phyloP scores from a whole-genome alignment of 495 filamentous ascomycete species.

The Xylaria scruposa region DNA sequence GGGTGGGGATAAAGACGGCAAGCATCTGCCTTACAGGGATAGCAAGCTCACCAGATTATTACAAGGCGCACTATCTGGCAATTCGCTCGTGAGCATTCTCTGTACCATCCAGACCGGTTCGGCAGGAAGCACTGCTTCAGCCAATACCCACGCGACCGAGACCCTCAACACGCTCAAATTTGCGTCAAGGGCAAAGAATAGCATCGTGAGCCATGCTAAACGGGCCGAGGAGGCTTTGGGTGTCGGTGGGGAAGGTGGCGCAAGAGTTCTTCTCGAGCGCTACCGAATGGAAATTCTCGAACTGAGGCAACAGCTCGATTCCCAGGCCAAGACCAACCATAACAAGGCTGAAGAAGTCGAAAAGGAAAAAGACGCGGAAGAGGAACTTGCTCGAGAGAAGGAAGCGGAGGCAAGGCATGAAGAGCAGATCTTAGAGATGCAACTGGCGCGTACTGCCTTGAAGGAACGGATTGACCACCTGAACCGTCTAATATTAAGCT shows the following conservation, averaged over 20 bases:
- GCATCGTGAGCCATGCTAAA: slow-evolving; percentile 96
- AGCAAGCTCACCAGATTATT: slow-evolving; percentile 94
- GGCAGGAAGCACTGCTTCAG: slow-evolving; percentile 65
- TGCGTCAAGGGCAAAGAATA: slow-evolving; percentile 95
- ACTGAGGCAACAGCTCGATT: slow-evolving; percentile 80
- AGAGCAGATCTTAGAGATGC: slow-evolving; percentile 98
- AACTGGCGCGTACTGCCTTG: slow-evolving; percentile 90
- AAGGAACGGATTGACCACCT: slow-evolving; percentile 98
- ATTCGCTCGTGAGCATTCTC: slow-evolving; percentile 94
- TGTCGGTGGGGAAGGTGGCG: slow-evolving; percentile 76
- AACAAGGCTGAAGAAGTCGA: slow-evolving; percentile 74
- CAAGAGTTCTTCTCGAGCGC: slow-evolving; percentile 85
- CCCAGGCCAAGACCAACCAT: slow-evolving; percentile 63
- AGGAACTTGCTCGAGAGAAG: slow-evolving; percentile 77
- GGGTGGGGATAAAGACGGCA: slow-evolving; percentile 75
- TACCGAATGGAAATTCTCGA: slow-evolving; percentile 94
- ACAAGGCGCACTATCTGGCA: slow-evolving; percentile 90
- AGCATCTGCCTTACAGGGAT: slow-evolving; percentile 94
- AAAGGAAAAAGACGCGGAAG: slow-evolving; percentile 61
- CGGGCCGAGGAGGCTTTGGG: slow-evolving; percentile 88
- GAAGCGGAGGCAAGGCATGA: slow-evolving; percentile 86
- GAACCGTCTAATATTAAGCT: slow-evolving; percentile 92
- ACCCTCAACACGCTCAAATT: slow-evolving; percentile 97
- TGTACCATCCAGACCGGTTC: slow-evolving; percentile 89
- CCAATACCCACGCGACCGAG: slow-evolving; percentile 77